A percentile compares a stretch with the other conserved stretches of the same genome.
These are phyloP conservation scores for Arxiozyma telluris DNA, from an alignment of 1,139 yeast genomes.

Conservation along the genomic window DNA sequence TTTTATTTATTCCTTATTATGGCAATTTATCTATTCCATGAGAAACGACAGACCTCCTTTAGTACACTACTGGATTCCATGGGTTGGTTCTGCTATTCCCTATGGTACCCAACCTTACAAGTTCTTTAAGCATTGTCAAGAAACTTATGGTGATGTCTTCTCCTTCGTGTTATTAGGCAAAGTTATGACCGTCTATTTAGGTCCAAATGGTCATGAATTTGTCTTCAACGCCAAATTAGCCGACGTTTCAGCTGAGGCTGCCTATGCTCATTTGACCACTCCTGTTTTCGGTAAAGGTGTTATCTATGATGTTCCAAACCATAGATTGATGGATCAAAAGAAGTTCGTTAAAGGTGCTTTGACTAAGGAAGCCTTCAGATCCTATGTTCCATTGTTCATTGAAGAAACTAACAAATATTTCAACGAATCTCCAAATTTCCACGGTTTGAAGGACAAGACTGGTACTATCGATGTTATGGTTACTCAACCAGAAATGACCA, in stretches of 20 bases:
- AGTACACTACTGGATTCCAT: slow-evolving; percentile 89
- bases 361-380: slow-evolving; percentile 73
- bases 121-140: slow-evolving; percentile 70
- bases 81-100: slow-evolving; percentile 84
- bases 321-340: slow-evolving; percentile 94
- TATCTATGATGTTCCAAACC: slow-evolving; percentile 91
- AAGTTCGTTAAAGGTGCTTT: slow-evolving; percentile 89
- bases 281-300: slow-evolving; percentile 98
- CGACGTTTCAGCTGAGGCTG: slow-evolving; percentile 94
- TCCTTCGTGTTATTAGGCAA: slow-evolving; percentile 83
- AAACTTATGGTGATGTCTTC: slow-evolving; percentile 84
- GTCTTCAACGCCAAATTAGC: slow-evolving; percentile 82
- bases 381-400: slow-evolving; percentile 80
- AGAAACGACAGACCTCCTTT: slow-evolving; percentile 79
- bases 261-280: slow-evolving; percentile 88
- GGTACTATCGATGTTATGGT: slow-evolving; percentile 54
- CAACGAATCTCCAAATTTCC: slow-evolving; percentile 37
- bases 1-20: slow-evolving; percentile 49
- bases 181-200: slow-evolving; percentile 90
- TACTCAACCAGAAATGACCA: slow-evolving; percentile 90
- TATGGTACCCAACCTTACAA: slow-evolving; percentile 92
- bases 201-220: slow-evolving; percentile 97
- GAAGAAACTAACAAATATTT: slow-evolving; percentile 69
- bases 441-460: neutral
- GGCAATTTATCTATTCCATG: slow-evolving; percentile 64